These are phyloP conservation scores for Calonectria hawksworthii DNA, from an alignment of 2,329 filamentous ascomycete species.

Conservation along the genomic window DNA sequence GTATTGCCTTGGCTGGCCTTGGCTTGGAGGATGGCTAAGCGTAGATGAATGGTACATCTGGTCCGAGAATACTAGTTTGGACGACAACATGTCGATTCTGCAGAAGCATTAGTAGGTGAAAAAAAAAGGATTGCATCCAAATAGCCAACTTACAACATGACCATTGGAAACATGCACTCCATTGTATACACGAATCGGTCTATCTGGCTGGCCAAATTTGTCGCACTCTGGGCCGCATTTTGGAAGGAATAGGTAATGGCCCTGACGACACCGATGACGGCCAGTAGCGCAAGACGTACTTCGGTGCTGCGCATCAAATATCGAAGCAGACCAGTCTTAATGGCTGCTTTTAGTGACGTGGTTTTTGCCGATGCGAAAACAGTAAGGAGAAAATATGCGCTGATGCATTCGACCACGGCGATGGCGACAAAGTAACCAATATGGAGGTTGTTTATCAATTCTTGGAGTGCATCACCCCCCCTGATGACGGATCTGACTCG, in stretches of 20 bases:
- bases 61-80: slow-evolving; percentile 48
- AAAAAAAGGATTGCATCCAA: too few relatives aligned
- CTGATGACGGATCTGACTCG: slow-evolving; percentile 49
- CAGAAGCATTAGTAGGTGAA: accelerated
- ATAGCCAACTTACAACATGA: slow-evolving; percentile 53
- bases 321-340: slow-evolving; percentile 53
- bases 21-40: slow-evolving; percentile 21
- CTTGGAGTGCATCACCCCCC: slow-evolving; percentile 42
- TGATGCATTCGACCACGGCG: slow-evolving; percentile 56
- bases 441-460: slow-evolving; percentile 54
- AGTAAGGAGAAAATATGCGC: slow-evolving; percentile 55
- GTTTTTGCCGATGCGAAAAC: slow-evolving; percentile 53
- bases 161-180: slow-evolving; percentile 58
- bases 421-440: slow-evolving; percentile 59
- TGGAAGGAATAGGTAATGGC: slow-evolving; percentile 59
- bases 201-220: slow-evolving; percentile 52
- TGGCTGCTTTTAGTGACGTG: slow-evolving; percentile 44
- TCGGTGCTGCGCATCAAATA: slow-evolving; percentile 58
- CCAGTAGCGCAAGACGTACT: slow-evolving; percentile 54
- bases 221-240: slow-evolving; percentile 52
- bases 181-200: slow-evolving; percentile 58
- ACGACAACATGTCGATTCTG: slow-evolving; percentile 53
- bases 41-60: slow-evolving; percentile 42
- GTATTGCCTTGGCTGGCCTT: slow-evolving; percentile 32
- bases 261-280: slow-evolving; percentile 55